phyloP scores from a whole-genome alignment of 2,329 filamentous ascomycete genomes.

The Penicillium sp. region DNA sequence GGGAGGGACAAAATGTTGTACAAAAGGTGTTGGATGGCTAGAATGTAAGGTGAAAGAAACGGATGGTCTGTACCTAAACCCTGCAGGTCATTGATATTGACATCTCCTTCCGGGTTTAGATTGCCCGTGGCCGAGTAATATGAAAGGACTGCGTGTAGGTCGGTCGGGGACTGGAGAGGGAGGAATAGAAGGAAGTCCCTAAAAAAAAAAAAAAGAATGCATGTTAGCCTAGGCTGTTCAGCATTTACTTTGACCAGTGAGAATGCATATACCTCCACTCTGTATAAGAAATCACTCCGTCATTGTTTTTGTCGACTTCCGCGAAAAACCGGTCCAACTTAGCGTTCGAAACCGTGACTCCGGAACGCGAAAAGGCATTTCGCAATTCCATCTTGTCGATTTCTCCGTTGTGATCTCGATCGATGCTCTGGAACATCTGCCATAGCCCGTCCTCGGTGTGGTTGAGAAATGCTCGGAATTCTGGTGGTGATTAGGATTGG shows the following conservation, averaged over 20 bases:
- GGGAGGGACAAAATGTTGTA: slow-evolving; percentile 37
- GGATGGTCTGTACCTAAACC: slow-evolving; percentile 74
- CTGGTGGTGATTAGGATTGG: slow-evolving; percentile 48
- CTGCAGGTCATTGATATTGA: slow-evolving; percentile 86
- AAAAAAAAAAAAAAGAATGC: slow-evolving; percentile 9
- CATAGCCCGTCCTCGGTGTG: slow-evolving; percentile 81
- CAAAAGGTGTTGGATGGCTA: slow-evolving; percentile 35
- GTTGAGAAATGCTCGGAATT: slow-evolving; percentile 86
- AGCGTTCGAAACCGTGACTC: slow-evolving; percentile 72
- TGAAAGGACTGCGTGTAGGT: slow-evolving; percentile 77
- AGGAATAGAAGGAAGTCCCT: slow-evolving; percentile 95
- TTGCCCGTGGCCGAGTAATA: slow-evolving; percentile 90
- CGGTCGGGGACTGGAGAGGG: slow-evolving; percentile 57
- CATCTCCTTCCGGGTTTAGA: slow-evolving; percentile 91
- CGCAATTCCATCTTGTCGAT: slow-evolving; percentile 83
- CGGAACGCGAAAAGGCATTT: slow-evolving; percentile 72
- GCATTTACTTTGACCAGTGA: slow-evolving; percentile 7
- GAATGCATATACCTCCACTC: slow-evolving; percentile 81
- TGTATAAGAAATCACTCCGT: slow-evolving; percentile 82
- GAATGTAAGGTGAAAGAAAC: slow-evolving; percentile 39
- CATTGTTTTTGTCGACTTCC: slow-evolving; percentile 84
- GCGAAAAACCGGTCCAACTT: slow-evolving; percentile 82
- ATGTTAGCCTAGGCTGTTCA: slow-evolving; percentile 8
- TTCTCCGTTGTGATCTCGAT: slow-evolving; percentile 78
- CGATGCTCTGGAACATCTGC: slow-evolving; percentile 79